Evolutionary conservation across 345 rosid species (phyloP).

Genomic region (Hibiscus trionum): DNA sequence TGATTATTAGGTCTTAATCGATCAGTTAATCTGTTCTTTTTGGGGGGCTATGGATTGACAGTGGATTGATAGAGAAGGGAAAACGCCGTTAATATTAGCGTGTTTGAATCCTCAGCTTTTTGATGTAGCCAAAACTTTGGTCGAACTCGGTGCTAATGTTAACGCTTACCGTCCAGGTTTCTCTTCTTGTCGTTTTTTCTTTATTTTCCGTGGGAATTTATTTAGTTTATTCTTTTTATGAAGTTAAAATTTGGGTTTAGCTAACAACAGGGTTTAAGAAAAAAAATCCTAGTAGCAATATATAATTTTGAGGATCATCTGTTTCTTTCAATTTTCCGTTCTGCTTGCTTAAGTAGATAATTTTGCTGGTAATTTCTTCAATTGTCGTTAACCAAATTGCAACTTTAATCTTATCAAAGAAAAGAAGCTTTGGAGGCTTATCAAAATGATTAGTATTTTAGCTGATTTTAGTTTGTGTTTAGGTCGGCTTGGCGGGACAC

Average conservation of each 20-base stretch:
- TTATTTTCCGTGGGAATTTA: no score
- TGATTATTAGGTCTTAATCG: neutral
- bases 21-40: neutral
- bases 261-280: no score
- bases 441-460: no score
- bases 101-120: constrained; percentile 56
- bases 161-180: constrained; percentile 83
- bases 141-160: constrained; percentile 79
- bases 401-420: no score
- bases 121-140: constrained; percentile 68
- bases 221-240: no score
- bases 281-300: neutral
- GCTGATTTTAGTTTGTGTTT: constrained; percentile 5
- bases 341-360: neutral
- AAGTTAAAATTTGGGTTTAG: no score
- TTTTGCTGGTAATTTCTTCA: no score
- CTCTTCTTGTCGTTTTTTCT: no score
- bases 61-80: constrained; percentile 91
- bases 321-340: neutral
- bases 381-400: no score
- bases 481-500: constrained; percentile 91
- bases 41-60: constrained; percentile 18
- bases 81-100: constrained; percentile 81
- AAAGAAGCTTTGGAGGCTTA: no score
- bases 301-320: neutral